phyloP scores from a whole-genome alignment of 495 filamentous ascomycete species.

The Daldinia bambusicola region DNA sequence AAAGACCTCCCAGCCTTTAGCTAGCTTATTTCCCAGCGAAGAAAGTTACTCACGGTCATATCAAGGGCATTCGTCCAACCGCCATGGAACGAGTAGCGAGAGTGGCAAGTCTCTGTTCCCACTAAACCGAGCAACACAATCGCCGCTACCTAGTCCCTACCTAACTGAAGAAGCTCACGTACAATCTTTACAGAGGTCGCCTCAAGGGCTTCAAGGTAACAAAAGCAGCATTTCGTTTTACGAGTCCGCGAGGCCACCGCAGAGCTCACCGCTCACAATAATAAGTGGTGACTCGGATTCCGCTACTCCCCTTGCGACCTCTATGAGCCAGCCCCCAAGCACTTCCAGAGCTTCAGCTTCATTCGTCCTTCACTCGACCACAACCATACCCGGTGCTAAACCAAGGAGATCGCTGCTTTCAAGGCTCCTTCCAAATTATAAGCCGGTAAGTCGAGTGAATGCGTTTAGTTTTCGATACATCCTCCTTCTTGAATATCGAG shows the following conservation, averaged over 20 bases:
- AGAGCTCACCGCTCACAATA: constrained; percentile 21
- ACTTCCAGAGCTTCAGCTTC: constrained; percentile 7
- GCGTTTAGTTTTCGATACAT: not conserved
- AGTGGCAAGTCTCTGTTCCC: constrained; percentile 39
- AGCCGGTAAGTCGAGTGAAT: constrained; percentile 28
- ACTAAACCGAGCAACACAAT: constrained; percentile 25
- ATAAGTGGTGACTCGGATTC: constrained; percentile 12
- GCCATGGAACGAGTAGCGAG: constrained; percentile 41
- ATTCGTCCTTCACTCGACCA: constrained; percentile 16
- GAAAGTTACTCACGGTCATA: constrained; percentile 49
- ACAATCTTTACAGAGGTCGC: constrained; percentile 52
- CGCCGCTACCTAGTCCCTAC: constrained; percentile 50
- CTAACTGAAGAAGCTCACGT: constrained; percentile 58
- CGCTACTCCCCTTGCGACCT: constrained; percentile 12
- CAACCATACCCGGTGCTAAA: constrained; percentile 8
- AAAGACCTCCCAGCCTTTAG: constrained; percentile 26
- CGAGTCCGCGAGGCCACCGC: not conserved
- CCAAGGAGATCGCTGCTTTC: constrained; percentile 41
- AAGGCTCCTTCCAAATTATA: constrained; percentile 37
- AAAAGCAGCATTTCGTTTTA: constrained; percentile 18
- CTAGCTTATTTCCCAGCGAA: constrained; percentile 51
- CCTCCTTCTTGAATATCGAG: not conserved
- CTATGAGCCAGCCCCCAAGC: not conserved
- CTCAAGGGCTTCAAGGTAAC: constrained; percentile 20
- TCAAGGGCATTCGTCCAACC: constrained; percentile 36